Evolutionary conservation across 257 asterid genomes (phyloP).

Genomic region (Apocynum venetum): DNA sequence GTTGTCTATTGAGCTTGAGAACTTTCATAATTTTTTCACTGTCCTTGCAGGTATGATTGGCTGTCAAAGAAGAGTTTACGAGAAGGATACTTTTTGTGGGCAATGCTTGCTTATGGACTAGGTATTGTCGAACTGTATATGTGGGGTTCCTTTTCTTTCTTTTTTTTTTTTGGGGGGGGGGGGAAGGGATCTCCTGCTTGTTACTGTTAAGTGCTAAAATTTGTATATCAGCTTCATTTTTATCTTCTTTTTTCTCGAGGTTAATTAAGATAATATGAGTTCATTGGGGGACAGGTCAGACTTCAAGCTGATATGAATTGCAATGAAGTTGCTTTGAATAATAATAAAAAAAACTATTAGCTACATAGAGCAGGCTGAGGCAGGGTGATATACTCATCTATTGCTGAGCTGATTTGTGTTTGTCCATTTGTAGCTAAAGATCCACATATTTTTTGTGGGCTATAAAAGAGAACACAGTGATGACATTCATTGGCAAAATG

Average conservation of each 20-base stretch:
- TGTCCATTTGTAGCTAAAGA: not conserved
- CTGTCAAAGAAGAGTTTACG: slow-evolving; percentile 68
- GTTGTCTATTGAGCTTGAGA: slow-evolving; percentile 6
- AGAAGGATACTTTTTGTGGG: slow-evolving; percentile 80
- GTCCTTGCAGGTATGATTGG: slow-evolving; percentile 81
- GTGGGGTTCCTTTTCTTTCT: not conserved
- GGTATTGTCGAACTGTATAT: slow-evolving; percentile 34
- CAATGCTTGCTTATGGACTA: slow-evolving; percentile 88
- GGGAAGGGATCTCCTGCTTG: not conserved
- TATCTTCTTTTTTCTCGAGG: not conserved
- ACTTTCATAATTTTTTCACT: slow-evolving; percentile 1
- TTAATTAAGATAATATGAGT: not conserved
- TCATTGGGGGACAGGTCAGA: not conserved
- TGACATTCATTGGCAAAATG: not conserved
- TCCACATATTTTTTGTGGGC: not conserved
- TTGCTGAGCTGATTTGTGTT: not conserved
- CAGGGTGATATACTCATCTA: slow-evolving; percentile 3
- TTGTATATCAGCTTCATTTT: not conserved
- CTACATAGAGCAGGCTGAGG: not conserved
- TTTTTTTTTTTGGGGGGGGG: too few species aligned
- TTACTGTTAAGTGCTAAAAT: not conserved
- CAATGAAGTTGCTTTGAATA: not conserved
- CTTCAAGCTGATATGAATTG: not conserved
- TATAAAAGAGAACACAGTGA: not conserved
- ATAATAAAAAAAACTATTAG: too few species aligned